A percentile compares a stretch with the other conserved stretches of the same genome.
phyloP scores from a whole-genome alignment of 2,329 filamentous ascomycete species.

The Calonectria leucothoes region DNA sequence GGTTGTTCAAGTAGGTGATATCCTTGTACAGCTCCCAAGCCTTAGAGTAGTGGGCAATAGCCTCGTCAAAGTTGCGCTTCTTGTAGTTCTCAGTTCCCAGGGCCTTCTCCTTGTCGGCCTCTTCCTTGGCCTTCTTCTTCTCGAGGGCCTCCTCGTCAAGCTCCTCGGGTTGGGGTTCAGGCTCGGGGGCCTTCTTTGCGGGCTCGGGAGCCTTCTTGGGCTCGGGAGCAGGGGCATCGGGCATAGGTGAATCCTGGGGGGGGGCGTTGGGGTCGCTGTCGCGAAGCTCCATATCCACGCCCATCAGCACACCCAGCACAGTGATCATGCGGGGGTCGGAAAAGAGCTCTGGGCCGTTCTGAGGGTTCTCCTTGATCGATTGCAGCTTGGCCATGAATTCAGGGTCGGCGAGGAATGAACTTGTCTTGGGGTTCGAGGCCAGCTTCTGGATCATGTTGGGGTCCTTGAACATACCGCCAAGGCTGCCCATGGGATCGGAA shows the following conservation, averaged over 20 bases:
- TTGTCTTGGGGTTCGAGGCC: slow-evolving; percentile 93
- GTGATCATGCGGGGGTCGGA: slow-evolving; percentile 92
- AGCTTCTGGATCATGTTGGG: slow-evolving; percentile 91
- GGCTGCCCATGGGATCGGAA: slow-evolving; percentile 75
- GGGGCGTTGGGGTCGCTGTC: slow-evolving; percentile 49
- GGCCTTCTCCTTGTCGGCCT: slow-evolving; percentile 94
- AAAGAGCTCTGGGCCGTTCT: slow-evolving; percentile 82
- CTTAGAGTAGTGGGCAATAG: slow-evolving; percentile 93
- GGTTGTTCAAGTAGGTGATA: slow-evolving; percentile 97
- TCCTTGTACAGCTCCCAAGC: slow-evolving; percentile 97
- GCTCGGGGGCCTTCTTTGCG: slow-evolving; percentile 67
- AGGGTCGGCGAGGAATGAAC: slow-evolving; percentile 80
- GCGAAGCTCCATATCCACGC: slow-evolving; percentile 82
- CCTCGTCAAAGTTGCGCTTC: slow-evolving; percentile 96
- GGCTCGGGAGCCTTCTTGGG: slow-evolving; percentile 54
- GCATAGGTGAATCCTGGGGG: slow-evolving; percentile 77
- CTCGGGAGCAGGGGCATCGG: slow-evolving; percentile 65
- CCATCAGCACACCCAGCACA: slow-evolving; percentile 92
- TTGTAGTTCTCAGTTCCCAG: slow-evolving; percentile 96
- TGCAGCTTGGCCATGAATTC: slow-evolving; percentile 93
- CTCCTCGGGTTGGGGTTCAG: slow-evolving; percentile 74
- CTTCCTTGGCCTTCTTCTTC: slow-evolving; percentile 91
- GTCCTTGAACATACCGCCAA: slow-evolving; percentile 96
- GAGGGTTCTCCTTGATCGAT: slow-evolving; percentile 83
- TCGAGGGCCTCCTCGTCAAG: slow-evolving; percentile 86